A percentile compares a stretch with the other conserved stretches of the same genome.
Evolutionary conservation across 1,284 basidiomycete species (phyloP).

Genomic region (Caloboletus firmus): DNA sequence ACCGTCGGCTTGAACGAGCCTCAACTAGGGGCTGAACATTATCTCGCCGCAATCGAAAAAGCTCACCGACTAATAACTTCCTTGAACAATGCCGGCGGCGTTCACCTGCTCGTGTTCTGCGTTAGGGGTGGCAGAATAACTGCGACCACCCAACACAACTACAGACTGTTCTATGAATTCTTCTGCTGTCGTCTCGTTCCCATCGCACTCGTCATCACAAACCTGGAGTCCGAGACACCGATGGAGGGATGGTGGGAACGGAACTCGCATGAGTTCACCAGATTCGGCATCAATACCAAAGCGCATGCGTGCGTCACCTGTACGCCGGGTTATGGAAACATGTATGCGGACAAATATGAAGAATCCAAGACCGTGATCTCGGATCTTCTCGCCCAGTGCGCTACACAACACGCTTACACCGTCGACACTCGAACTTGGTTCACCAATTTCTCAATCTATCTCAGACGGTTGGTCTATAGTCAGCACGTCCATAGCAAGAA

Average conservation of each 20-base stretch:
- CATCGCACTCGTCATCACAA: slow-evolving; percentile 32
- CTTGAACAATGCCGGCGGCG: slow-evolving; percentile 26
- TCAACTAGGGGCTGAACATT: slow-evolving; percentile 26
- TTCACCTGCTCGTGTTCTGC: slow-evolving; percentile 35
- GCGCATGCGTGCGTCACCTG: slow-evolving; percentile 33
- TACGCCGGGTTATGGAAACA: slow-evolving; percentile 27
- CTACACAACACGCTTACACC: slow-evolving; percentile 21
- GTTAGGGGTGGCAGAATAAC: slow-evolving; percentile 36
- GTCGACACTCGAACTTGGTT: slow-evolving; percentile 31
- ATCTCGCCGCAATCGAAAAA: slow-evolving; percentile 34
- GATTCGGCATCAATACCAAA: slow-evolving; percentile 24
- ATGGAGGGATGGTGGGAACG: slow-evolving; percentile 34
- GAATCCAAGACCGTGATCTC: slow-evolving; percentile 30
- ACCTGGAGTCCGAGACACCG: slow-evolving; percentile 31
- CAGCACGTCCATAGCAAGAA: slow-evolving; percentile 25
- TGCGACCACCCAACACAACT: slow-evolving; percentile 33
- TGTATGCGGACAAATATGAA: slow-evolving; percentile 33
- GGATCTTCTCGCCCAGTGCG: slow-evolving; percentile 25
- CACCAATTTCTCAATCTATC: slow-evolving; percentile 25
- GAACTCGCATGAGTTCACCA: slow-evolving; percentile 28
- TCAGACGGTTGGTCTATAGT: slow-evolving; percentile 24
- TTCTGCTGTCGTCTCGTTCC: slow-evolving; percentile 32
- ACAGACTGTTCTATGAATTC: slow-evolving; percentile 33
- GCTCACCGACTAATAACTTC: slow-evolving; percentile 23
- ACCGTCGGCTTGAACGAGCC: slow-evolving; percentile 35